Evolutionary conservation across 257 asterid species (phyloP), one percentile per base, ranked within the genome.

Genomic region (Solanum sparsipilum): DNA sequence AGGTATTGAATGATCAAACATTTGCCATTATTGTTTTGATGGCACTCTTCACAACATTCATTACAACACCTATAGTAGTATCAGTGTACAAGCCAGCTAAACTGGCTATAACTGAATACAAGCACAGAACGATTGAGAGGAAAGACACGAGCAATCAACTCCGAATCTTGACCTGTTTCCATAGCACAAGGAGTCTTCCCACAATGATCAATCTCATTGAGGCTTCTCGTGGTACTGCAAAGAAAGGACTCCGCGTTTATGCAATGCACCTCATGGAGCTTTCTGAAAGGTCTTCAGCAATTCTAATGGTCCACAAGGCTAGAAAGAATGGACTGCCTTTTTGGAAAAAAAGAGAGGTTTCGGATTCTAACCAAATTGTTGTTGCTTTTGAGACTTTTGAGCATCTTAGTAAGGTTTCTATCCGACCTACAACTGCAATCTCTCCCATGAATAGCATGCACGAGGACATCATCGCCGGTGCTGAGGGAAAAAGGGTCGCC

Each of bases 201-300:
- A 87, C 94, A 0, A 36, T 94, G 73, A 91, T 93, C 56, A 94
- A 94, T 71, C 94, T 94, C 86, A 90, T 93, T 72, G 96, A 94
- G 90, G 65, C 88, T 13, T 94, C 97, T 1, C 92, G 96, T 0
- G 97, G 96, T 4, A 90, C 89, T 1, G 92, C 85, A 9, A 92
- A 89, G 87, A 67, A 88, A 70, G 92, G 97, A 10, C 94, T 94
- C 2, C 90, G 93, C 11, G 91, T 94, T 38, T 94, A 90, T 56
- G 97, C 96, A 1, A 92, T 94, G 96, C 98, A 93, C 87, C 92
- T 94, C 1, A 92, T 89, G 91, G 96, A 93, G 82, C 93, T 92
- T 18, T 91, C 98, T 0, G 98, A 93, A 84, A 83, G 96, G 15
- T 86, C 98, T 3, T 94, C 96, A 0, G 93, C 95, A 0, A 93